Percentiles rank a stretch among this genome's conserved stretches.
phyloP scores from a whole-genome alignment of 2,329 filamentous ascomycete genomes.

The Cytospora mali region DNA sequence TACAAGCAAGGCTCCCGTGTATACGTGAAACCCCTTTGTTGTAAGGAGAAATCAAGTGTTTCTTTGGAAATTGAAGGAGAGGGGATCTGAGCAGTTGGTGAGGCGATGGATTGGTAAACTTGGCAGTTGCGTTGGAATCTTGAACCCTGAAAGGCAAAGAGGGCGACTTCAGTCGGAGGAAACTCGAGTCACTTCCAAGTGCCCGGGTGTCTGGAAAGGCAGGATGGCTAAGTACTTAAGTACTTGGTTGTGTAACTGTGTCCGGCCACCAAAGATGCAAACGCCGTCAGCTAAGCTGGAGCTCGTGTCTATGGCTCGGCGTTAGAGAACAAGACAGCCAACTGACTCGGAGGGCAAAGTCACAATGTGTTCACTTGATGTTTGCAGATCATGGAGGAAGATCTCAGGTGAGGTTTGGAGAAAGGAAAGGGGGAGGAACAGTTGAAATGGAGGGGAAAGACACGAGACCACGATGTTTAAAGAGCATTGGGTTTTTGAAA shows the following conservation, averaged over 20 bases:
- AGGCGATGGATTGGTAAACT: background rate
- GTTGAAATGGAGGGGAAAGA: background rate
- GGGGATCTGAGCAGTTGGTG: background rate
- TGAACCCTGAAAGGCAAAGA: background rate
- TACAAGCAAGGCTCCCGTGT: background rate
- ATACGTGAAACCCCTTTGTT: background rate
- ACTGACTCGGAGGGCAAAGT: background rate
- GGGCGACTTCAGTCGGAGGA: background rate
- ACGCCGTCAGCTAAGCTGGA: background rate
- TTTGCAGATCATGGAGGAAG: background rate
- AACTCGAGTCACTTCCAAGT: background rate
- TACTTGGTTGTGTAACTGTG: background rate
- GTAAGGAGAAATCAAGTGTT: background rate
- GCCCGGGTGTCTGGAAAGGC: no score
- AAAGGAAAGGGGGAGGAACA: conserved; percentile 58
- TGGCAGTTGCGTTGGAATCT: no score
- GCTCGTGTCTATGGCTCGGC: background rate
- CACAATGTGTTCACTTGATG: background rate
- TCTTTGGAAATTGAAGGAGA: background rate
- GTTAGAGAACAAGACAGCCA: background rate
- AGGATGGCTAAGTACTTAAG: no score
- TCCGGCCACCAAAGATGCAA: background rate
- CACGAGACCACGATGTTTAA: conserved; percentile 1
- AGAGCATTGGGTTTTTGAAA: background rate
- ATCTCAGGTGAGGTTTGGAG: background rate